These are phyloP conservation scores for Coniosporium apollinis DNA, from an alignment of 495 filamentous ascomycete genomes.

Conservation along the genomic window DNA sequence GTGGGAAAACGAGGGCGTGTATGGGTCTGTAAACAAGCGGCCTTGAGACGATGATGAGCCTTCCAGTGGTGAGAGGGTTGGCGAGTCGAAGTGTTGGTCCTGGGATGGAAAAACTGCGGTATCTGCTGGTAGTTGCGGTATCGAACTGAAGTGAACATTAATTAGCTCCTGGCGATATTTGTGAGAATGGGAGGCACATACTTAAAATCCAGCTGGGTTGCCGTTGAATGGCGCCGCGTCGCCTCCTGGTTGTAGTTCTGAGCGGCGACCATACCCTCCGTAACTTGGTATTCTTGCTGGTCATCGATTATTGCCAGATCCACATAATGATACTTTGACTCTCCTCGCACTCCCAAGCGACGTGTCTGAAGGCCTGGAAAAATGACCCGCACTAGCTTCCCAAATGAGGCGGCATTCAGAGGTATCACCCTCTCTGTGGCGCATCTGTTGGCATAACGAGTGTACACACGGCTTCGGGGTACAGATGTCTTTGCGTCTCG, in stretches of 20 bases:
- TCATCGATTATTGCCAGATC: slow-evolving; percentile 50
- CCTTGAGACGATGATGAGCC: slow-evolving; percentile 12
- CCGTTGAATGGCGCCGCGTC: slow-evolving; percentile 12
- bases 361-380: slow-evolving; percentile 89
- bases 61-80: slow-evolving; percentile 1
- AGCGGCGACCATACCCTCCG: too few relatives aligned
- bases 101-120: slow-evolving; percentile 45
- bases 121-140: slow-evolving; percentile 39
- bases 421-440: slow-evolving; percentile 84
- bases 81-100: slow-evolving; percentile 14
- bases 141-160: slow-evolving; percentile 5
- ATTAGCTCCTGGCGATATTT: neutral
- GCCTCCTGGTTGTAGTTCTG: too few relatives aligned
- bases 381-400: slow-evolving; percentile 88
- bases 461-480: slow-evolving; percentile 80
- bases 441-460: slow-evolving; percentile 79
- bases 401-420: slow-evolving; percentile 90
- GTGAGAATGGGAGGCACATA: slow-evolving; percentile 4
- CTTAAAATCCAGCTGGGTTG: slow-evolving; percentile 27
- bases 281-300: too few relatives aligned
- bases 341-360: slow-evolving; percentile 78
- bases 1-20: slow-evolving; percentile 10
- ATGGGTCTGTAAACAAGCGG: slow-evolving; percentile 22
- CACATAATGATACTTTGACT: slow-evolving; percentile 98
- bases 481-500: slow-evolving; percentile 68